Conservation (phyloP, 1,284 basidiomycete genomes). For the Ganoderma lingzhi region DNA sequence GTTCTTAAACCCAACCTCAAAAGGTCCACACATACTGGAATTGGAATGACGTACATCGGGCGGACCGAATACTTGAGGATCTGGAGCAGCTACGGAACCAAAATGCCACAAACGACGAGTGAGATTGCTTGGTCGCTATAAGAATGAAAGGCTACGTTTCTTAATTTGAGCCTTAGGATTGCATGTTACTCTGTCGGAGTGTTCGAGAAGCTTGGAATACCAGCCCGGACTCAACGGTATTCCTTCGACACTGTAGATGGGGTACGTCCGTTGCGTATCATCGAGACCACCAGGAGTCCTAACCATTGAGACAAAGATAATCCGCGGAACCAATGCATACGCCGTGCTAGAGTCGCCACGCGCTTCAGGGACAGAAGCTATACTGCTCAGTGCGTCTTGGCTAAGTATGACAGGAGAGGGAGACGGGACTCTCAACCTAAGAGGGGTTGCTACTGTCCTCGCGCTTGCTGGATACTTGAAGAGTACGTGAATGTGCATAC, state of each 20-base stretch:
- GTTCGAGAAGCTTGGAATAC: conserved; percentile 75
- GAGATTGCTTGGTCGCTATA: conserved; percentile 42
- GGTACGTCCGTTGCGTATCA: conserved; percentile 45
- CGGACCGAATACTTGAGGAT: conserved; percentile 79
- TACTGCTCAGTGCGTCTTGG: conserved; percentile 92
- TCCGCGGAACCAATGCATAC: conserved; percentile 82
- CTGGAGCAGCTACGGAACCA: conserved; percentile 69
- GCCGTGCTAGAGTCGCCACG: conserved; percentile 86
- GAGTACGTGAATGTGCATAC: conserved; percentile 55
- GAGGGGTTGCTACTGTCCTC: conserved; percentile 87
- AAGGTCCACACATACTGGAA: conserved; percentile 90
- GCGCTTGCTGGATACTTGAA: conserved; percentile 86
- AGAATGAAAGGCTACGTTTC: background rate
- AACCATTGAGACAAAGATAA: conserved; percentile 44
- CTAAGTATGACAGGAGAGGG: conserved; percentile 69
- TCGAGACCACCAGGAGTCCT: background rate
- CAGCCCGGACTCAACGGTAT: conserved; percentile 75
- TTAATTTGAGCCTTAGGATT: conserved; percentile 53
- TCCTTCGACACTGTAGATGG: conserved; percentile 56
- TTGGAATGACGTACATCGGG: conserved; percentile 87
- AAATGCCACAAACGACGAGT: conserved; percentile 78
- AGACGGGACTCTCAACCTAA: conserved; percentile 74
- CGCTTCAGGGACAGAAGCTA: conserved; percentile 89
- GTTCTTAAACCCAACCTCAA: background rate
- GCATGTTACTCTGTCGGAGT: conserved; percentile 52